Conservation (phyloP, 31 red algal species). For the Odonthalia washingtoniensis region DNA sequence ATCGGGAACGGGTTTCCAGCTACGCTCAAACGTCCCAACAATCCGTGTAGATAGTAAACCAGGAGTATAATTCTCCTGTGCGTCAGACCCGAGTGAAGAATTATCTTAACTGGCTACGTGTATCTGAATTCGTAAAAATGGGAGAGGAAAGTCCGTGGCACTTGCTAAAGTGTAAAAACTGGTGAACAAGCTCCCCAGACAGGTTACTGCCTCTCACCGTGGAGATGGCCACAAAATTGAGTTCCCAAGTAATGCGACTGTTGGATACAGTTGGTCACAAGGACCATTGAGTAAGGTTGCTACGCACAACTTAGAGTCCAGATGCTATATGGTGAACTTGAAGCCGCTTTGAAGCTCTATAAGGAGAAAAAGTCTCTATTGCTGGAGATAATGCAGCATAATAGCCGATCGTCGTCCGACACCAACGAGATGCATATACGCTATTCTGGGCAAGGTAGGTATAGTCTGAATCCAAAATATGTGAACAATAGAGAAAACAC, state of each 20-base stretch:
- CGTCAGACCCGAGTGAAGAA: background rate
- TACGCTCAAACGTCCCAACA: background rate
- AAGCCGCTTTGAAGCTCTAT: slow-evolving; percentile 19
- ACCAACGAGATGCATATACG: too few species aligned
- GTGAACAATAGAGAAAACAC: too few species aligned
- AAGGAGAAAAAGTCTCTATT: background rate
- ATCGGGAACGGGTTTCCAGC: background rate
- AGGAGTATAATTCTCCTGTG: background rate
- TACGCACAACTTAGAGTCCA: slow-evolving; percentile 27
- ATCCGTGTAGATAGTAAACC: background rate
- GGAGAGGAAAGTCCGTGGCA: slow-evolving; percentile 8
- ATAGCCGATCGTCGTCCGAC: too few species aligned
- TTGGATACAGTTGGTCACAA: background rate
- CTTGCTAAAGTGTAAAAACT: slow-evolving; percentile 12
- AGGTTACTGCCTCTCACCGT: background rate
- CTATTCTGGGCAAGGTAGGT: too few species aligned
- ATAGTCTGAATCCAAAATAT: too few species aligned
- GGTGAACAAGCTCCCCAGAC: background rate
- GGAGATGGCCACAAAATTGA: background rate
- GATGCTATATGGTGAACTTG: slow-evolving; percentile 38
- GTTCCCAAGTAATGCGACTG: background rate
- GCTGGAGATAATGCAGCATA: background rate
- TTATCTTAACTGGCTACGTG: background rate
- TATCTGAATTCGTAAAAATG: background rate
- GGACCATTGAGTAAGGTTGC: slow-evolving; percentile 46